Conservation (phyloP, 2,329 filamentous ascomycete species). For the Canariomyces notabilis region DNA sequence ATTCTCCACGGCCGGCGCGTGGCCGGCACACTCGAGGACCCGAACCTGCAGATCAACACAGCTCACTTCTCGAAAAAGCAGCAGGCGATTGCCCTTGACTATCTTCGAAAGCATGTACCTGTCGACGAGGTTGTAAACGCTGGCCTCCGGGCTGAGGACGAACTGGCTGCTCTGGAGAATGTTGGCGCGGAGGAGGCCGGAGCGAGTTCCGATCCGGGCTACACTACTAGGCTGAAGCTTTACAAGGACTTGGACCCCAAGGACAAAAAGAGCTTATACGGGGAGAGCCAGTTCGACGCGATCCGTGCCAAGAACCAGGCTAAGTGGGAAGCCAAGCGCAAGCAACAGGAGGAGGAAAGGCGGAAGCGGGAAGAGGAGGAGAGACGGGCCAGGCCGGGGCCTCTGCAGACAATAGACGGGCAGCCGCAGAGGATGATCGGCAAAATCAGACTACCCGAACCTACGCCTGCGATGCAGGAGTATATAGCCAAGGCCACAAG, state of each 20-base stretch:
- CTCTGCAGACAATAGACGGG: slow-evolving; percentile 38
- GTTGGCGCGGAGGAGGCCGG: slow-evolving; percentile 21
- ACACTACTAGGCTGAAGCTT: slow-evolving; percentile 20
- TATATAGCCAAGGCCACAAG: slow-evolving; percentile 44
- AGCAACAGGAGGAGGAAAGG: slow-evolving; percentile 23
- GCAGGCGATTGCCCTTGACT: slow-evolving; percentile 45
- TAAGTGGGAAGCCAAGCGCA: slow-evolving; percentile 41
- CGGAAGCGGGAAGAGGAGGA: slow-evolving; percentile 37
- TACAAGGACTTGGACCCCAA: slow-evolving; percentile 25
- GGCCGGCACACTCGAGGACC: slow-evolving; percentile 59
- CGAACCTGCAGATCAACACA: slow-evolving; percentile 45
- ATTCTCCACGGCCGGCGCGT: slow-evolving; percentile 60
- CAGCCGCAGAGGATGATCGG: slow-evolving; percentile 34
- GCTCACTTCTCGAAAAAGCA: slow-evolving; percentile 38
- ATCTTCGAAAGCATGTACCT: slow-evolving; percentile 49
- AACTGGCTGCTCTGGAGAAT: slow-evolving; percentile 49
- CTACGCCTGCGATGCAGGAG: slow-evolving; percentile 31
- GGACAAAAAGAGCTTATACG: slow-evolving; percentile 44
- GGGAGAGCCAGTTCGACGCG: slow-evolving; percentile 50
- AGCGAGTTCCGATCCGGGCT: slow-evolving; percentile 1
- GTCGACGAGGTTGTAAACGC: slow-evolving; percentile 59
- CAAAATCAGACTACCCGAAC: slow-evolving; percentile 10
- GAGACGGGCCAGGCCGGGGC: slow-evolving; percentile 36
- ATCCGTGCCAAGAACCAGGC: slow-evolving; percentile 51
- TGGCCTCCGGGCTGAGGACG: slow-evolving; percentile 57